Evolutionary conservation across 805 yeast genomes (phyloP).

Genomic region (Yamadazyma ubonensis): DNA sequence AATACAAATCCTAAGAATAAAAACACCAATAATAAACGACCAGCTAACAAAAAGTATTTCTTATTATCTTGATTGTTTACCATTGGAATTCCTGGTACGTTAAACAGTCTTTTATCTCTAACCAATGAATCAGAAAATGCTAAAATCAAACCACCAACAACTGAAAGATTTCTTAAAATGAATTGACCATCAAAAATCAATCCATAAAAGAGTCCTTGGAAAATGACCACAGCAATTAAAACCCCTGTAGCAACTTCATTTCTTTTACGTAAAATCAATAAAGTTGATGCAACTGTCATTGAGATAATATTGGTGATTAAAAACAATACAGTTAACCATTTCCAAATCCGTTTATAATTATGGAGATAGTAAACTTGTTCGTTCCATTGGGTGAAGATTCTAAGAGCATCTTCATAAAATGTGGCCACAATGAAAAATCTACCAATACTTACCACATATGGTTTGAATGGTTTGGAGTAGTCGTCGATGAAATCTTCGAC

Average conservation of each 20-base stretch:
- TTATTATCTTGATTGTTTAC: conserved; percentile 69
- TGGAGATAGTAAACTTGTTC: conserved; percentile 86
- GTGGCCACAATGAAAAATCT: conserved; percentile 91
- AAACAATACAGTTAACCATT: conserved; percentile 72
- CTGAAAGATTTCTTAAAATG: conserved; percentile 82
- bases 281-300: conserved; percentile 72
- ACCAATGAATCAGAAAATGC: conserved; percentile 86
- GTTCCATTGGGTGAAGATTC: conserved; percentile 85
- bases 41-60: conserved; percentile 81
- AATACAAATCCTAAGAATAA: conserved; percentile 83
- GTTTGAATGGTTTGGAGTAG: conserved; percentile 54
- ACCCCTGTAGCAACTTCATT: conserved; percentile 69
- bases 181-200: conserved; percentile 76
- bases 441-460: conserved; percentile 84
- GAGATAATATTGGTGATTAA: conserved; percentile 59
- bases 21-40: conserved; percentile 80
- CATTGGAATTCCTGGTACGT: conserved; percentile 76
- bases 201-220: conserved; percentile 89
- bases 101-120: conserved; percentile 62
- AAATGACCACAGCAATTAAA: conserved; percentile 65
- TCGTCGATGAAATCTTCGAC: conserved; percentile 56
- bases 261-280: conserved; percentile 67
- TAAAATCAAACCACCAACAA: conserved; percentile 87
- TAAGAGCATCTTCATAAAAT: conserved; percentile 81
- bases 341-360: conserved; percentile 76